Base-by-base conservation (phyloP, 495 filamentous ascomycete genomes). In the Letharia columbiana region DNA sequence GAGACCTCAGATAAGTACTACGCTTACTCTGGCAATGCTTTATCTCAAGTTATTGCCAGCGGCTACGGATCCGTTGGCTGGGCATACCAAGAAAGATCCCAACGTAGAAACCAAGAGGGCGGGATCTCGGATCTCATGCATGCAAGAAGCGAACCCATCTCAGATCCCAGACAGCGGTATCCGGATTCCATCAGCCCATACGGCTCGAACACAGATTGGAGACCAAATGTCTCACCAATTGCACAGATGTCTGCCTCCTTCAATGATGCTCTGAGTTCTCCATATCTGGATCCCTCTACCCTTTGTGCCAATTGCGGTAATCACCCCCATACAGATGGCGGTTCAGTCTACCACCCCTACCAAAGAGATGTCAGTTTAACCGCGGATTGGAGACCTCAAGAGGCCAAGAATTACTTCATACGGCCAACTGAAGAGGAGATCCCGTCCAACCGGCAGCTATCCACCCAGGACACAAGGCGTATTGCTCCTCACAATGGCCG, bases 141-240 rank as follows among this genome's bases (percentile, higher is more conserved):
- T 20, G 31, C 33, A 37, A 7, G 17, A 20, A 37, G 31, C 17
- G 54, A 37, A 35, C 4, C 54, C 15, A 35, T 37, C 31, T 57
- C 15, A 17, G 15, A 37, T 37, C 12, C 54, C 33, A 11, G 15
- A 57, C 33, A 37, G 54, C 31, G 13, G 15, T 37, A 37, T 20
- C 3, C 33, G 15, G 5, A 37, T 37, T 4, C 33, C 33, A 57
- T 57, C 33, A 10, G 15, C 17, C 33, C 54, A 0, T 37, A 37
- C 39, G 54, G 54, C 15, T 37, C 54, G 10, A 57, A 57, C 17
- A 57, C 54, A 37, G 54, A 37, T 10, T 57, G 54, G 54, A 57
- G 20, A 10, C 54, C 54, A 37, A 37, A 17, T 57, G 15, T 5
- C 5, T 31, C 31, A 57, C 31, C 54, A 37, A 37, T 3, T 1